Evolutionary conservation across 139 green algal genomes (phyloP).

Genomic region (Chlorella vulgaris): DNA sequence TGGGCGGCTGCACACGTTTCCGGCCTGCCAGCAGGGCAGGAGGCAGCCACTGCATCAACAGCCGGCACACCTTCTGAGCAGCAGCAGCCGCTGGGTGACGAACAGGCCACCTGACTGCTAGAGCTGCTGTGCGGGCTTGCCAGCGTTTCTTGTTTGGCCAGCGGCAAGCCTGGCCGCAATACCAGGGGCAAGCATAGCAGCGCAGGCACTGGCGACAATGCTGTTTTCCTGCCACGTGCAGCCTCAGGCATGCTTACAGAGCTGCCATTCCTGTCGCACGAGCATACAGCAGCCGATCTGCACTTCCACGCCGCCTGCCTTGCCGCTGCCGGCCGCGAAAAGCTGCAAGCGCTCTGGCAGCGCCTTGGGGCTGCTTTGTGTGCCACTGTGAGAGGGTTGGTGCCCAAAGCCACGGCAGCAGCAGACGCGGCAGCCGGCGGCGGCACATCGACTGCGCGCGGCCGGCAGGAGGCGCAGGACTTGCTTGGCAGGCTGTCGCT

Average conservation of each 20-base stretch:
- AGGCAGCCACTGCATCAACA: too few relatives aligned
- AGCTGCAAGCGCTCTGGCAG: not conserved
- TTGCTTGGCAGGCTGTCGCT: slow-evolving; percentile 13
- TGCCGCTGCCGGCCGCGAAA: not conserved
- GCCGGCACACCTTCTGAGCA: too few relatives aligned
- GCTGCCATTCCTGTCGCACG: slow-evolving; percentile 9
- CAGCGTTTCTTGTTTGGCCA: not conserved
- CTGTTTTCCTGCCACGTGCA: not conserved
- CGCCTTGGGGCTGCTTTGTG: not conserved
- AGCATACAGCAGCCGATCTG: not conserved
- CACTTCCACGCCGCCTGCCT: not conserved
- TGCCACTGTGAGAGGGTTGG: not conserved
- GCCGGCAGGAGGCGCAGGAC: too few relatives aligned
- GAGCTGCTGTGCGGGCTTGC: slow-evolving; percentile 25
- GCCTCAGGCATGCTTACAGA: slow-evolving; percentile 2
- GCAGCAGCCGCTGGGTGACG: not conserved
- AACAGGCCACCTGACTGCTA: slow-evolving; percentile 11
- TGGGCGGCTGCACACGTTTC: not conserved
- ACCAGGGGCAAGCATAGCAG: too few relatives aligned
- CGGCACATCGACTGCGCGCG: too few relatives aligned
- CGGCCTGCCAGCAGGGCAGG: not conserved
- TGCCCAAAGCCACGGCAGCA: not conserved
- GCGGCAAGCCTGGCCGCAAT: not conserved
- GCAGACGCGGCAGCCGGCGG: too few relatives aligned
- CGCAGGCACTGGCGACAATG: too few relatives aligned